Conservation (phyloP, 805 yeast genomes). For the Myxozyma sirexii region DNA sequence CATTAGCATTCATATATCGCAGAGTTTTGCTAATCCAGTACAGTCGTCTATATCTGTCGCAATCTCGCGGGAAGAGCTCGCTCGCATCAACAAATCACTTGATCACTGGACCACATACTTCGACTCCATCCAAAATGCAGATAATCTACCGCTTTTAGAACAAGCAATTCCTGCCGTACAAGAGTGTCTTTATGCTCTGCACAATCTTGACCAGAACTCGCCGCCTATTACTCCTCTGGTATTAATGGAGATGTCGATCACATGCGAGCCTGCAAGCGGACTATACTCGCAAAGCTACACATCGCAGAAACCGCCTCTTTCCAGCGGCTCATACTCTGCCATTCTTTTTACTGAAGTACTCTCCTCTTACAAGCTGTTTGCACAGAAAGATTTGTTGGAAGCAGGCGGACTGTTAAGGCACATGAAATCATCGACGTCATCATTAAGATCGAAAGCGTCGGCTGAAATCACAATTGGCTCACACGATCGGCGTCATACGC, state of each 20-base stretch:
- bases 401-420: constrained; percentile 26
- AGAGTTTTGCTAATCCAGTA: neutral
- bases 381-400: constrained; percentile 37
- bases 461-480: constrained; percentile 10
- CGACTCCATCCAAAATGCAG: constrained; percentile 5
- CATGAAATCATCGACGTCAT: constrained; percentile 54
- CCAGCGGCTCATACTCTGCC: constrained; percentile 66
- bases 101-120: constrained; percentile 66
- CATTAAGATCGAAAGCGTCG: constrained; percentile 40
- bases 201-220: constrained; percentile 34
- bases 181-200: constrained; percentile 49
- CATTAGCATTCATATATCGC: neutral
- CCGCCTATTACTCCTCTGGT: constrained; percentile 52
- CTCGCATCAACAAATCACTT: constrained; percentile 69
- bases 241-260: constrained; percentile 66
- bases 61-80: constrained; percentile 66
- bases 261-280: constrained; percentile 61
- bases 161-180: constrained; percentile 44
- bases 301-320: constrained; percentile 57
- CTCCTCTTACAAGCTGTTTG: constrained; percentile 60
- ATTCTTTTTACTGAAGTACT: constrained; percentile 61
- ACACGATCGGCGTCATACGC: neutral
- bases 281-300: constrained; percentile 49
- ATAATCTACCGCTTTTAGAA: constrained; percentile 14
- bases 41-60: constrained; percentile 46